Evolutionary conservation across 2,329 filamentous ascomycete species (phyloP).

Genomic region (Metarhizium anisopliae): DNA sequence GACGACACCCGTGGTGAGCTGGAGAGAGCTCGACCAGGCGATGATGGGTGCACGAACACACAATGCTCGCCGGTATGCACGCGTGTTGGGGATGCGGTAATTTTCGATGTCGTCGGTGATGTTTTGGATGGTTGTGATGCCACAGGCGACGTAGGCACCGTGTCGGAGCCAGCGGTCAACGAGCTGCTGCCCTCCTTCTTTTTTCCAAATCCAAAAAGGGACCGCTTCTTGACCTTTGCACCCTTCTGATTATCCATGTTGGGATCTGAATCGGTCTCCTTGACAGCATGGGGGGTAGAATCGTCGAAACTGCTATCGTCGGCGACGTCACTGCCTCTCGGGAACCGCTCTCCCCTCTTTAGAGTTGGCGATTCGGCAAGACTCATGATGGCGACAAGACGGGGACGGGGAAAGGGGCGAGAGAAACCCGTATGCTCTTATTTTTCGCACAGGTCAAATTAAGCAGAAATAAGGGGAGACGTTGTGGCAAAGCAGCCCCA

Average conservation of each 20-base stretch:
- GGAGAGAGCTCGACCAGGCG: constrained; percentile 57
- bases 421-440: not conserved
- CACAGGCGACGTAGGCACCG: constrained; percentile 22
- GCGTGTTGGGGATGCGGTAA: constrained; percentile 30
- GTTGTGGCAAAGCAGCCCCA: not conserved
- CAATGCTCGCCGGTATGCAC: constrained; percentile 24
- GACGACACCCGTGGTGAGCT: constrained; percentile 69
- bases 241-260: constrained; percentile 16
- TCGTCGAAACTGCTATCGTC: constrained; percentile 19
- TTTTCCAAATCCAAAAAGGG: constrained; percentile 53
- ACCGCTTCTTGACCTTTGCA: constrained; percentile 41
- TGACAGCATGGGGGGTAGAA: constrained; percentile 22
- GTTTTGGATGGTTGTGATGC: constrained; percentile 1
- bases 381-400: constrained; percentile 16
- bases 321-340: constrained; percentile 11
- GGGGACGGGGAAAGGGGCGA: not conserved
- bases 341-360: constrained; percentile 8
- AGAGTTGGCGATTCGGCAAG: constrained; percentile 19
- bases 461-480: not conserved
- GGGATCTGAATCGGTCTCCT: constrained; percentile 19
- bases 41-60: constrained; percentile 44
- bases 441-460: not conserved
- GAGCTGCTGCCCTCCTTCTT: constrained; percentile 40
- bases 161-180: constrained; percentile 25
- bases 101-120: constrained; percentile 2